These are phyloP conservation scores for Wallacemonas sp. DNA, from an alignment of 208 protist genomes.

Conservation along the genomic window DNA sequence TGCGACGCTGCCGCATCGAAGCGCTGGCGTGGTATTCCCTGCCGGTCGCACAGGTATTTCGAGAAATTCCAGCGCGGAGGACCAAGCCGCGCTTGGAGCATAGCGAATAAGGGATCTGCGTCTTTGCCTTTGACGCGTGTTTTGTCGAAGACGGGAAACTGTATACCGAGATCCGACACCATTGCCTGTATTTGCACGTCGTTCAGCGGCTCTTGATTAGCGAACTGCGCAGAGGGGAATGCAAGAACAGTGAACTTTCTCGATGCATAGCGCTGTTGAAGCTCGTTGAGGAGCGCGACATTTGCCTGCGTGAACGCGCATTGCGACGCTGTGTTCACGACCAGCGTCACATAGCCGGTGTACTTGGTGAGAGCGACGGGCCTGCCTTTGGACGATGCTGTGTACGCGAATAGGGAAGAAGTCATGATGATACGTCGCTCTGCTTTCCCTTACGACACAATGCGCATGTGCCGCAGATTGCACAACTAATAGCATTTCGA, in stretches of 20 bases:
- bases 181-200: conserved; percentile 37
- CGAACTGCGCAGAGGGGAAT: conserved; percentile 68
- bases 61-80: conserved; percentile 70
- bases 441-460: too few species aligned
- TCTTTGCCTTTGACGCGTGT: conserved; percentile 44
- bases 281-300: conserved; percentile 38
- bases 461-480: too few species aligned
- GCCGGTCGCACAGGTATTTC: conserved; percentile 59
- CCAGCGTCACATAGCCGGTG: conserved; percentile 39
- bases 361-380: conserved; percentile 38
- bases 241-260: conserved; percentile 47
- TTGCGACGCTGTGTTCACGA: conserved; percentile 67
- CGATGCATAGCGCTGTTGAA: conserved; percentile 30
- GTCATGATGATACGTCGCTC: too few species aligned
- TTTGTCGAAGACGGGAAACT: conserved; percentile 63
- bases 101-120: conserved; percentile 54
- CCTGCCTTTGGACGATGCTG: conserved; percentile 23
- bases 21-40: conserved; percentile 33
- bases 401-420: conserved; percentile 25
- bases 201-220: conserved; percentile 56
- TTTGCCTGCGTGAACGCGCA: conserved; percentile 52
- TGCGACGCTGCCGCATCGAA: conserved; percentile 23
- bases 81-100: conserved; percentile 47
- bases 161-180: conserved; percentile 16
- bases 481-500: too few species aligned